These are phyloP conservation scores for Neophaeococcomyces mojaviensis DNA, from an alignment of 2,329 filamentous ascomycete genomes.

Conservation along the genomic window DNA sequence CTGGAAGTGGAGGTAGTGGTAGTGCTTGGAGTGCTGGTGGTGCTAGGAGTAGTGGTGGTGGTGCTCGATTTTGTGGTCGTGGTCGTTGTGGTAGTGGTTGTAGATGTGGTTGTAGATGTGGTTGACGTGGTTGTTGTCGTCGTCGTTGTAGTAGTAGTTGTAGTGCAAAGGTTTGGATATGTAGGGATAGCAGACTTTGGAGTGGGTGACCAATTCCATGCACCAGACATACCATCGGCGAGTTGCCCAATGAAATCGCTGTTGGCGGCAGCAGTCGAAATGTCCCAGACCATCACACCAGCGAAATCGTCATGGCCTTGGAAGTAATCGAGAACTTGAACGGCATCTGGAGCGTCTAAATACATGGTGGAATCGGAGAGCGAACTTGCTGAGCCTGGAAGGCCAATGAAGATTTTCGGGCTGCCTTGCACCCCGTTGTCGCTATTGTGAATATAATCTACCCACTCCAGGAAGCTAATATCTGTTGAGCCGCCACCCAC, in stretches of 20 bases:
- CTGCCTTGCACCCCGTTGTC: not conserved
- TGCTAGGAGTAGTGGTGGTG: constrained; percentile 1
- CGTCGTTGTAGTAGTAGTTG: constrained; percentile 11
- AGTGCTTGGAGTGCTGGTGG: too few relatives aligned
- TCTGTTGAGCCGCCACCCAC: constrained; percentile 19
- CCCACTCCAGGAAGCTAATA: constrained; percentile 44
- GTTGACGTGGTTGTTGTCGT: constrained; percentile 11
- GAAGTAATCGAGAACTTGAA: constrained; percentile 38
- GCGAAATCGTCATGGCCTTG: constrained; percentile 41
- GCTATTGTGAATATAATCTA: constrained; percentile 30
- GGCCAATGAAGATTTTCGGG: constrained; percentile 45
- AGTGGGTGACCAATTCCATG: not conserved
- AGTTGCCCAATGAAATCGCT: constrained; percentile 37
- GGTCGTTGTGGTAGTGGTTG: not conserved
- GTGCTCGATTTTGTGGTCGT: constrained; percentile 10
- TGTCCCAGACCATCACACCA: constrained; percentile 55
- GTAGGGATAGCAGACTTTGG: constrained; percentile 20
- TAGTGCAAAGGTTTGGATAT: constrained; percentile 16
- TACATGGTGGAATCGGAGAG: constrained; percentile 34
- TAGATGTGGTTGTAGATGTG: constrained; percentile 8
- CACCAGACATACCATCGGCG: not conserved
- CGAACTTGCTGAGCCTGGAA: constrained; percentile 33
- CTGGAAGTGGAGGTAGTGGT: not conserved
- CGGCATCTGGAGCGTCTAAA: constrained; percentile 39
- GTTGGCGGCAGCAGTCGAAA: constrained; percentile 37